phyloP scores from a whole-genome alignment of 306 rosid genomes.

The Chamaecrista fasciculata region DNA sequence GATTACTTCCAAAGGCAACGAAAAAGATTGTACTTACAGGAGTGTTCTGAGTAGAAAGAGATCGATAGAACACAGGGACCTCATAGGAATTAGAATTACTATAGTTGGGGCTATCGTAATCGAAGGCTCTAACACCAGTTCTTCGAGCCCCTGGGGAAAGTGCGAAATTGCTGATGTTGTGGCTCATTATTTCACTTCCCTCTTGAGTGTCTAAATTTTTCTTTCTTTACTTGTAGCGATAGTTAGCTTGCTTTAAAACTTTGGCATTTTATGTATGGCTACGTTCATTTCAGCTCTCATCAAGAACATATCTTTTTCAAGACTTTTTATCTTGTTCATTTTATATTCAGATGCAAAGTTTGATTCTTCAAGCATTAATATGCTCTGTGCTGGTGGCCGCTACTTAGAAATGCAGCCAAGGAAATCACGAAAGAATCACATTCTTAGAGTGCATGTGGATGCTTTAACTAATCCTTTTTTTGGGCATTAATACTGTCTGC shows the following conservation, averaged over 20 bases:
- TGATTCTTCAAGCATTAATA: slow-evolving; percentile 26
- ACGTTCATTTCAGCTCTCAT: slow-evolving; percentile 29
- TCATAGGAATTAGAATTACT: slow-evolving; percentile 37
- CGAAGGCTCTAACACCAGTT: slow-evolving; percentile 35
- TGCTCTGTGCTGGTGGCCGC: background rate
- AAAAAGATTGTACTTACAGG: slow-evolving; percentile 36
- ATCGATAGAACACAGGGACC: slow-evolving; percentile 35
- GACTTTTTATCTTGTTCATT: background rate
- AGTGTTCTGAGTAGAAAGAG: slow-evolving; percentile 31
- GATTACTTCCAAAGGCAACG: too few relatives aligned
- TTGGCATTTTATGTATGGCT: background rate
- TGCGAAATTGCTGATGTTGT: slow-evolving; percentile 37
- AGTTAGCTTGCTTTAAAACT: slow-evolving; percentile 18
- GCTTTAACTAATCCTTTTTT: background rate
- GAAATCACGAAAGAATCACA: slow-evolving; percentile 15
- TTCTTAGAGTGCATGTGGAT: slow-evolving; percentile 5
- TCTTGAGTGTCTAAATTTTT: slow-evolving; percentile 8
- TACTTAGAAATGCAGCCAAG: background rate
- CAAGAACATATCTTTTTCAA: slow-evolving; percentile 27
- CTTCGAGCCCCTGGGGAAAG: slow-evolving; percentile 26
- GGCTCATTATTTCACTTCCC: slow-evolving; percentile 44
- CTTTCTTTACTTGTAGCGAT: slow-evolving; percentile 15
- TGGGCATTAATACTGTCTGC: background rate
- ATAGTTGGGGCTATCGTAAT: slow-evolving; percentile 26
- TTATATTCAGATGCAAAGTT: slow-evolving; percentile 19